Conservation (phyloP, 768 basidiomycete species). For the Suillus lakei region DNA sequence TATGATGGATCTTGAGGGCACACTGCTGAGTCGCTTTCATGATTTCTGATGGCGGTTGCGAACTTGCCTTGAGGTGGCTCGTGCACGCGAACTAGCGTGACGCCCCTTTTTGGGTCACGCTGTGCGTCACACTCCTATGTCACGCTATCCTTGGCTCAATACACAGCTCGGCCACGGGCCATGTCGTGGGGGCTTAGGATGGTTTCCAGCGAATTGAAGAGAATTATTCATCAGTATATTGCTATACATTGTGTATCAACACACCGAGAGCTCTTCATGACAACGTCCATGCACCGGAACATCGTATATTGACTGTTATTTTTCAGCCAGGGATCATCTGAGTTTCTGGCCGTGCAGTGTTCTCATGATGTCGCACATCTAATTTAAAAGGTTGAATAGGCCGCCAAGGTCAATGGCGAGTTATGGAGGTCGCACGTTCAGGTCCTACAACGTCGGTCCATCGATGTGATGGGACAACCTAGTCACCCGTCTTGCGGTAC, state of each 20-base stretch:
- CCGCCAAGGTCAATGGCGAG: no score
- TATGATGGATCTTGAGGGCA: constrained; percentile 13
- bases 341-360: background rate
- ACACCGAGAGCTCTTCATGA: background rate
- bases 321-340: background rate
- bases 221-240: background rate
- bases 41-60: constrained; percentile 10
- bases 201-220: background rate
- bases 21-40: constrained; percentile 12
- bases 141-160: background rate
- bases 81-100: constrained; percentile 5
- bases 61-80: constrained; percentile 11
- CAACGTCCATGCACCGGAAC: background rate
- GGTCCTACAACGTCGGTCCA: background rate
- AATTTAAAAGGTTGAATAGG: background rate
- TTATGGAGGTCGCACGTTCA: background rate
- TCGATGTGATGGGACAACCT: background rate
- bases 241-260: background rate
- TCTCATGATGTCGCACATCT: background rate
- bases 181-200: background rate
- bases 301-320: background rate
- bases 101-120: constrained; percentile 14
- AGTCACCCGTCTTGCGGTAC: background rate
- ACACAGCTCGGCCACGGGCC: background rate
- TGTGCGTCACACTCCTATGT: background rate